These are phyloP conservation scores for Kalmusia sp. DNA, from an alignment of 2,329 filamentous ascomycete species.

Conservation along the genomic window DNA sequence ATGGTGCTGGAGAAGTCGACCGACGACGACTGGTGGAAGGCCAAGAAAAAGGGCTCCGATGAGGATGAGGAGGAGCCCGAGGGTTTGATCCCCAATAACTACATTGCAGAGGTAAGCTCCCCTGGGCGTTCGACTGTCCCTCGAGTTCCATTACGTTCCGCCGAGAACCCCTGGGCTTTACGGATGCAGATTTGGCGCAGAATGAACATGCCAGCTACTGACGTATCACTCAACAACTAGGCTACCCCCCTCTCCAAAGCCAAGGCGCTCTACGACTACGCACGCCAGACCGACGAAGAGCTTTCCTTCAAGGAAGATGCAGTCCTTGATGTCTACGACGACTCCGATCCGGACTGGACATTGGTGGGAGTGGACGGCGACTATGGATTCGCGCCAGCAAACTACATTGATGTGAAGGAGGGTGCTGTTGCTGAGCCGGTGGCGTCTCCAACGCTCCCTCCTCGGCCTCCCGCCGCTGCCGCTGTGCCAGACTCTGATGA, in stretches of 20 bases:
- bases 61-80: constrained; percentile 92
- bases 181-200: not conserved
- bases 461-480: constrained; percentile 46
- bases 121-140: not conserved
- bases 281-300: constrained; percentile 96
- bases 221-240: constrained; percentile 48
- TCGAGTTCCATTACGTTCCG: not conserved
- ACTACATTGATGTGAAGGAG: constrained; percentile 83
- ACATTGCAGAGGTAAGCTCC: constrained; percentile 83
- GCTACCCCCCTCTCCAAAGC: constrained; percentile 73
- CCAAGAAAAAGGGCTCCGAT: constrained; percentile 80
- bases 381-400: constrained; percentile 93
- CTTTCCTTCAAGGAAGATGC: constrained; percentile 93
- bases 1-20: constrained; percentile 84
- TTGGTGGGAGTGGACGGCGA: constrained; percentile 84
- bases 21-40: constrained; percentile 90
- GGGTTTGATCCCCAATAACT: constrained; percentile 91
- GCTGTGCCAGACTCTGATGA: constrained; percentile 53
- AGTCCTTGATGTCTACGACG: constrained; percentile 83
- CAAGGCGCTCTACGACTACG: constrained; percentile 97
- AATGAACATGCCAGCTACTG: constrained; percentile 12
- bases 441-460: constrained; percentile 56
- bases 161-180: not conserved
- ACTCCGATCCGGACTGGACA: constrained; percentile 94
- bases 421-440: constrained; percentile 46